These are phyloP conservation scores for Magnaporthiopsis incrustans DNA, from an alignment of 2,329 filamentous ascomycete genomes.

Conservation along the genomic window DNA sequence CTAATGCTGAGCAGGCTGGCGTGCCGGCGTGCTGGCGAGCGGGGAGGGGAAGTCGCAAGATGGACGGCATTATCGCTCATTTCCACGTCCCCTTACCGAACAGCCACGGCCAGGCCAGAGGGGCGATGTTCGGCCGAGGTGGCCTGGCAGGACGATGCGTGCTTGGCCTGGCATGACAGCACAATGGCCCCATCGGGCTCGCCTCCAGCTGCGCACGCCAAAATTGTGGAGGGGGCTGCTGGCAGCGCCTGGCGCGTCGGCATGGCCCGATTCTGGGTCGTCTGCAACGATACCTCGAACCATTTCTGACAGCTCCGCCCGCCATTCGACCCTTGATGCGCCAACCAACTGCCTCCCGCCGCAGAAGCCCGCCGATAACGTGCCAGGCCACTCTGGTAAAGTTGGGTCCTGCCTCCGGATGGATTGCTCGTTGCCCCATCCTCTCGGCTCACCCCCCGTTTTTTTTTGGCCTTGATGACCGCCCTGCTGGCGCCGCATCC, in stretches of 20 bases:
- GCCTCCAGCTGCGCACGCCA: not conserved
- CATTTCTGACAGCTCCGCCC: conserved; percentile 22
- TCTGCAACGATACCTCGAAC: conserved; percentile 20
- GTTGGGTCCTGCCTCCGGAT: not conserved
- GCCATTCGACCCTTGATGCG: conserved; percentile 4
- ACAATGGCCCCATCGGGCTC: conserved; percentile 2
- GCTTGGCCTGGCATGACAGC: conserved; percentile 1
- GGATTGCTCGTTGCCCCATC: not conserved
- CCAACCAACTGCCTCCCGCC: not conserved
- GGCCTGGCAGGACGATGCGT: not conserved
- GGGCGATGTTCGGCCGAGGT: conserved; percentile 2
- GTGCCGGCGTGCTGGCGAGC: no score
- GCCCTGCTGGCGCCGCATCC: not conserved
- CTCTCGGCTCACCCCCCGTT: not conserved
- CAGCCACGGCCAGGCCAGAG: not conserved
- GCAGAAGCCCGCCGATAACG: conserved; percentile 15
- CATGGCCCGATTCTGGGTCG: conserved; percentile 22
- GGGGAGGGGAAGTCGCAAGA: no score
- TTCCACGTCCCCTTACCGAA: not conserved
- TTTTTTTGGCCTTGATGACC: not conserved
- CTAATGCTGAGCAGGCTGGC: no score
- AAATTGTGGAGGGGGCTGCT: not conserved
- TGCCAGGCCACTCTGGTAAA: conserved; percentile 18
- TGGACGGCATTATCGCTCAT: not conserved
- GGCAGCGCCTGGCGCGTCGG: conserved; percentile 11